Base-by-base conservation (phyloP, 768 basidiomycete genomes). In the Fomitopsis pulvina region DNA sequence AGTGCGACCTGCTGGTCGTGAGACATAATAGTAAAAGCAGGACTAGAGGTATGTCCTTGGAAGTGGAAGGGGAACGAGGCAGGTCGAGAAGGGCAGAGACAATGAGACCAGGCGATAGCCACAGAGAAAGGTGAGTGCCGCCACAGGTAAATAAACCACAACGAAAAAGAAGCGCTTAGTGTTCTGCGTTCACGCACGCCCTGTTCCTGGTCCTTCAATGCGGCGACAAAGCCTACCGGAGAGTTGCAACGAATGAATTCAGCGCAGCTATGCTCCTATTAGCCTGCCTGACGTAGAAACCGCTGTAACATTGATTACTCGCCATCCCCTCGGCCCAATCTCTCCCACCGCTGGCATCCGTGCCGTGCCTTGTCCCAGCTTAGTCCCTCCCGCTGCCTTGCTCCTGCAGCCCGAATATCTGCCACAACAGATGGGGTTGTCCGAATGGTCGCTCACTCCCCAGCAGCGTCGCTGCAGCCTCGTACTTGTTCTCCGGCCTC, bases 391-490 rank as follows among this genome's bases (percentile, higher is more conserved):
- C 14, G 14, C 7, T 18, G 18, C 41, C 37, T 16, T 38, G 52
- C 7, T 77, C 78, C 55, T 83, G 75, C 18, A 90, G 65, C 26
- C 89, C 89, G 61, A 87, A 83, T 30, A 92, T 85, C 67, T 90
- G 87, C 73, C 78, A 79, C 55, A 92, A 63, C 57, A 87, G 65
- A 60, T 78, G 76, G 25, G 82, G 76, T 62, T 87, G 84, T 45
- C 89, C 90, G 68, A 91, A 92, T 18, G 89, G 89, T 64, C 89
- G 67, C 68, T 88, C 85, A 53, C 85, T 81, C 12, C 92, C 87
- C 32, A 95, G 66, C 50, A 95, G 63, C 20, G 92, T 93, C 52
- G 82, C 76, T 14, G 83, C 88, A n/a, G 93, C 94, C 68, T 97
- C 93, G 60, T 97, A 99, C 64, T 74, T 76, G 55, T 91, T 91